Conservation (phyloP, 345 rosid species). For the Ceriops tagal region DNA sequence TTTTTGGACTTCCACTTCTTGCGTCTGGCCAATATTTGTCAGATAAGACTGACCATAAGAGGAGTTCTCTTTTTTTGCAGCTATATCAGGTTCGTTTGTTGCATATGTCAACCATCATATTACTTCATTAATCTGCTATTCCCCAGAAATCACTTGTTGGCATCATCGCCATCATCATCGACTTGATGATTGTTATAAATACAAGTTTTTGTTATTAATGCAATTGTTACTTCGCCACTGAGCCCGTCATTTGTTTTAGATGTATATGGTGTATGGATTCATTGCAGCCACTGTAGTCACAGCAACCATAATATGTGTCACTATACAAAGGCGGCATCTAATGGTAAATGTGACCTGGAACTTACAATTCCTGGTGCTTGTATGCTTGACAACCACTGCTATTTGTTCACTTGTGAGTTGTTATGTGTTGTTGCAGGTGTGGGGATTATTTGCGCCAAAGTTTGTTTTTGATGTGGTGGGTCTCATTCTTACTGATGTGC, state of each 20-base stretch:
- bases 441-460: constrained; percentile 95
- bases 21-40: constrained; percentile 21
- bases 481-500: constrained; percentile 53
- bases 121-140: background rate
- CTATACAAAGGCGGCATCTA: constrained; percentile 83
- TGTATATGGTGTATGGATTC: constrained; percentile 69
- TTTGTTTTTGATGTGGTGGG: constrained; percentile 79
- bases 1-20: constrained; percentile 77
- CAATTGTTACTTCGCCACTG: too few species aligned
- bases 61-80: constrained; percentile 19
- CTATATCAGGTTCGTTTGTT: constrained; percentile 50
- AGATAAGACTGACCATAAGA: constrained; percentile 25
- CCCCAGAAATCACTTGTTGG: background rate
- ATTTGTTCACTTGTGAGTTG: background rate
- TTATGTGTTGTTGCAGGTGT: constrained; percentile 55
- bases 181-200: too few species aligned
- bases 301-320: constrained; percentile 71
- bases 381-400: background rate
- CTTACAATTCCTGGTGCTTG: background rate
- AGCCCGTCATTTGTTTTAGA: constrained; percentile 34
- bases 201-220: too few species aligned
- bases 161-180: too few species aligned
- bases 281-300: constrained; percentile 48
- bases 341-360: constrained; percentile 45
- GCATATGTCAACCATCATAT: background rate